Base-by-base conservation (phyloP, 202 grass and related monocot species). In the Setaria italica region DNA sequence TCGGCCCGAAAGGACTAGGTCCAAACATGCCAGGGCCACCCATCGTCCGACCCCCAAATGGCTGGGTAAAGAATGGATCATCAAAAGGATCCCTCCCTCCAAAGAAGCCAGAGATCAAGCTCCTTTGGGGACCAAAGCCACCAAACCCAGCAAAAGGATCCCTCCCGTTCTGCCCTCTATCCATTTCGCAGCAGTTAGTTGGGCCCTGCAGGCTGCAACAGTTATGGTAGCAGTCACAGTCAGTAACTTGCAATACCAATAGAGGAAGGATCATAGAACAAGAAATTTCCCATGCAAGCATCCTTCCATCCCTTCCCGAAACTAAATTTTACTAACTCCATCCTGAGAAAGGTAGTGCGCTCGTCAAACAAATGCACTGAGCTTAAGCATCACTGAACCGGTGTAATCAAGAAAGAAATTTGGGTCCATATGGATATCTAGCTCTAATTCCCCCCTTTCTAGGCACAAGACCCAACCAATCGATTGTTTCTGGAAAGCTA, bases 21-120 rank as follows among this genome's bases (percentile, higher is more conserved):
- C 84, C 74, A 3, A 89, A 90, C 87, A 92, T 82, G 67, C 87
- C 59, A 2, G 85, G 87, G 21, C 85, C 88, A 37, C 89, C 89
- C 82, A 95, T 91, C 88, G 94, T 90, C 90, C 35, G 49, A 80
- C 80, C 60, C 50, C 90, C 94, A 21, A 99, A 96, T 15, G 93
- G 94, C n/a, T 81, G 91, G 49, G 88, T 92, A 74, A 99, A 99
- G 88, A 99, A 99, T 0, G 97, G 97, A 48, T 96, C 90, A 32
- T 96, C 93, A 78, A 94, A 99, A 7, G 93, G 97, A 75, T 94
- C 93, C 88, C 88, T 91, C 42, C 88, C 90, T 53, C 93, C 94
- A 74, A 99, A 94, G 79, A 96, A 59, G 72, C 86, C 66, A 47
- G 93, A 81, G 7, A 99, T 87, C 82, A 90, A 30, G 87, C 85